Percentiles rank a stretch among this genome's conserved stretches.
Conservation (phyloP, 352 stramenopile genomes). For the Phytophthora idaei region DNA sequence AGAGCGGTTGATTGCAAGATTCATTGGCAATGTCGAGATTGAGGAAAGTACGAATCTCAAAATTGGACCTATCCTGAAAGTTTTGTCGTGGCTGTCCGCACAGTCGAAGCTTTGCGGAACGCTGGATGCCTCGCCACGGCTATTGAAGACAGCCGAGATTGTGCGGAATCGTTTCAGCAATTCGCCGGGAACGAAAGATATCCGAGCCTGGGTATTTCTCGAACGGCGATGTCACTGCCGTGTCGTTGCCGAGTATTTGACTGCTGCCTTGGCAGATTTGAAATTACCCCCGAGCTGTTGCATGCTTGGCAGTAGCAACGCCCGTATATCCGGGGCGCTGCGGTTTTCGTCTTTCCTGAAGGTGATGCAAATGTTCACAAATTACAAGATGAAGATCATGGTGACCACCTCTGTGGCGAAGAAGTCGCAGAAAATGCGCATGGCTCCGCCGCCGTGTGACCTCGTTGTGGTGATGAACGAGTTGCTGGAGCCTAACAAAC, state of each 20-base stretch:
- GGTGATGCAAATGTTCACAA: slow-evolving; percentile 69
- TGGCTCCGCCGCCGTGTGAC: slow-evolving; percentile 57
- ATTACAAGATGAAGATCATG: slow-evolving; percentile 61
- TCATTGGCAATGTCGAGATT: slow-evolving; percentile 44
- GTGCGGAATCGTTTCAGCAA: slow-evolving; percentile 56
- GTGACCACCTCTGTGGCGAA: slow-evolving; percentile 82
- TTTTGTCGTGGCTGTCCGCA: slow-evolving; percentile 52
- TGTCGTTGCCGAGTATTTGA: slow-evolving; percentile 82
- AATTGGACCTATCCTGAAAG: slow-evolving; percentile 61
- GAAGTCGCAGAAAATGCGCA: slow-evolving; percentile 48
- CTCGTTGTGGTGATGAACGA: slow-evolving; percentile 84
- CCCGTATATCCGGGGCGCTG: slow-evolving; percentile 59
- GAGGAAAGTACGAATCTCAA: slow-evolving; percentile 40
- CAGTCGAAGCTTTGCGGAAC: slow-evolving; percentile 43
- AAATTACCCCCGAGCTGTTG: slow-evolving; percentile 63
- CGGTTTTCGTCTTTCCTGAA: slow-evolving; percentile 75
- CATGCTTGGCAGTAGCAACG: slow-evolving; percentile 77
- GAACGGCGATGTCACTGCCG: slow-evolving; percentile 69
- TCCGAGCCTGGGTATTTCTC: slow-evolving; percentile 74
- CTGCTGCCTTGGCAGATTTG: slow-evolving; percentile 46
- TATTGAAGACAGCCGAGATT: slow-evolving; percentile 63
- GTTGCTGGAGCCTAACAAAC: slow-evolving; percentile 70
- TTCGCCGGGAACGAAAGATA: slow-evolving; percentile 16
- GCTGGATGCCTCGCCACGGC: slow-evolving; percentile 48
- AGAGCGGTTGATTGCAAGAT: slow-evolving; percentile 34